These are phyloP conservation scores for Ammopiptanthus mongolicus DNA, from an alignment of 306 rosid genomes.

Conservation along the genomic window DNA sequence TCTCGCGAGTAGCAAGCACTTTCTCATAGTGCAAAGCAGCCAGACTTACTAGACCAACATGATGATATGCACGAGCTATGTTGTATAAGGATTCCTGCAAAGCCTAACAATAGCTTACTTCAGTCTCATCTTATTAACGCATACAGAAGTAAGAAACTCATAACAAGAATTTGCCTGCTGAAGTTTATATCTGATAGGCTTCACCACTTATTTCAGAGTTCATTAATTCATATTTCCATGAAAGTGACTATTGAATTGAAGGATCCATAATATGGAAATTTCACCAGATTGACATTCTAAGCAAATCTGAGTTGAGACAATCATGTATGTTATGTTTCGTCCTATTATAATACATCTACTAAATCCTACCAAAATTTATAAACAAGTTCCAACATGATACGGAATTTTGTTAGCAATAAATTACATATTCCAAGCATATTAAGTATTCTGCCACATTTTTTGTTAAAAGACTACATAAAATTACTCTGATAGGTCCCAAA, in stretches of 20 bases:
- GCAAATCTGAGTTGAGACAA: no score
- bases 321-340: no score
- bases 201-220: neutral
- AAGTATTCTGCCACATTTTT: no score
- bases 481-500: no score
- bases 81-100: constrained; percentile 79
- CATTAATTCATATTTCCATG: neutral
- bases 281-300: no score
- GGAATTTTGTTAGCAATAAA: no score
- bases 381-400: no score
- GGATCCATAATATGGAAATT: neutral
- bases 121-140: neutral
- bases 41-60: constrained; percentile 70
- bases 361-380: no score
- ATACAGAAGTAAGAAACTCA: neutral
- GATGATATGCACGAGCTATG: constrained; percentile 80
- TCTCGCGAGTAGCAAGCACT: constrained; percentile 58
- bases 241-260: neutral
- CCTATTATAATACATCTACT: no score
- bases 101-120: neutral
- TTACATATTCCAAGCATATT: no score
- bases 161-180: neutral
- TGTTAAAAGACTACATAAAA: no score
- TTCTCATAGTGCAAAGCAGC: constrained; percentile 66
- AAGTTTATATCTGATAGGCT: neutral